Evolutionary conservation across 2,329 filamentous ascomycete genomes (phyloP).

Genomic region (Diaporthe helianthi): DNA sequence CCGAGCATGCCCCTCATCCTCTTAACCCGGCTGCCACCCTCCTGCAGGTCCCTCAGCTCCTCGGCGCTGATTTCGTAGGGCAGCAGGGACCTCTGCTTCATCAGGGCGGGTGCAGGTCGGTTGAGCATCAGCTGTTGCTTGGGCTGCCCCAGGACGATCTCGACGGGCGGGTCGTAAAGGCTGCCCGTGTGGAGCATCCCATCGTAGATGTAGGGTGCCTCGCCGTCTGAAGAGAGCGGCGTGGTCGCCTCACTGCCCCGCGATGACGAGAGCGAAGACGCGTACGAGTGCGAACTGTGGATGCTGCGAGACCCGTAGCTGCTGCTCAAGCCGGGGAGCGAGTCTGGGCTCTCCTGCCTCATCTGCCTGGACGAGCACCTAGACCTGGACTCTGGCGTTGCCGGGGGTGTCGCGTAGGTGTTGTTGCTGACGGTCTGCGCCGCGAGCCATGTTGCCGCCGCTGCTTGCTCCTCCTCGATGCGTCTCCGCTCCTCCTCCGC

Average conservation of each 20-base stretch:
- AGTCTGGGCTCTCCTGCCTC: constrained; percentile 32
- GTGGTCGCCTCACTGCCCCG: constrained; percentile 53
- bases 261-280: constrained; percentile 42
- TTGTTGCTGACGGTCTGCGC: constrained; percentile 40
- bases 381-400: constrained; percentile 52
- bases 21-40: constrained; percentile 55
- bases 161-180: constrained; percentile 58
- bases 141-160: constrained; percentile 49
- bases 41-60: constrained; percentile 58
- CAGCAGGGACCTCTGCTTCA: constrained; percentile 46
- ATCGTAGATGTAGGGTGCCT: constrained; percentile 52
- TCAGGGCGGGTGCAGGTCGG: constrained; percentile 26
- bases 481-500: constrained; percentile 36
- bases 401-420: constrained; percentile 54
- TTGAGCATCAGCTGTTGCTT: constrained; percentile 38
- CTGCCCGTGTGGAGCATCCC: constrained; percentile 43
- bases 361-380: constrained; percentile 39
- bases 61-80: constrained; percentile 64
- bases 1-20: constrained; percentile 58
- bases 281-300: constrained; percentile 57
- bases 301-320: constrained; percentile 51
- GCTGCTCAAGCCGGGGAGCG: constrained; percentile 50
- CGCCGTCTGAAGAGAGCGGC: constrained; percentile 53
- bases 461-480: constrained; percentile 46
- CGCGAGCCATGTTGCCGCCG: constrained; percentile 40